Evolutionary conservation across 2,329 filamentous ascomycete species (phyloP).

Genomic region (Arthrobotrys sinensis): DNA sequence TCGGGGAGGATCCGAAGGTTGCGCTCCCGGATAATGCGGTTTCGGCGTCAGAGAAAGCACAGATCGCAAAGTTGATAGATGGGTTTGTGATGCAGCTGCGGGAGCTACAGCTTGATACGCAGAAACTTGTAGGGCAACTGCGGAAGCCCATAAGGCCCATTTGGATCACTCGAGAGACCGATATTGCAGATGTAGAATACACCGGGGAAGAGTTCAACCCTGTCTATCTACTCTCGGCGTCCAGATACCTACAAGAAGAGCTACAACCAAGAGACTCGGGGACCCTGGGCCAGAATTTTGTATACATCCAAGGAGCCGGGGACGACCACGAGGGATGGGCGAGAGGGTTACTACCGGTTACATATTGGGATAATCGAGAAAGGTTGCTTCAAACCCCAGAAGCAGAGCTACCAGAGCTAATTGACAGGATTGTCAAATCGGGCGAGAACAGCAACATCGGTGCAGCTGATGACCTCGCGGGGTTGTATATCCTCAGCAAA

Average conservation of each 20-base stretch:
- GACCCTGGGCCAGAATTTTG: constrained; percentile 78
- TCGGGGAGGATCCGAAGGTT: constrained; percentile 65
- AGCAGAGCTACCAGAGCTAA: constrained; percentile 73
- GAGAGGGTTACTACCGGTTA: constrained; percentile 77
- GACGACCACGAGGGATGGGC: constrained; percentile 98
- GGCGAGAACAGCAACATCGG: constrained; percentile 64
- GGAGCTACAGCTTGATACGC: constrained; percentile 36
- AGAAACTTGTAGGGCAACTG: constrained; percentile 23
- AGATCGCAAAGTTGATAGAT: constrained; percentile 78
- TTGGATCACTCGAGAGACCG: constrained; percentile 49
- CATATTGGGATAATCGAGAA: constrained; percentile 83
- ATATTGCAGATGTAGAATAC: constrained; percentile 24
- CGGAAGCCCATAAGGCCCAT: constrained; percentile 45
- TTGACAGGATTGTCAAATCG: constrained; percentile 68
- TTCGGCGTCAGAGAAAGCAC: constrained; percentile 81
- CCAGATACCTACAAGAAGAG: constrained; percentile 42
- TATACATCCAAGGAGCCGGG: constrained; percentile 93
- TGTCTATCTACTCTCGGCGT: constrained; percentile 53
- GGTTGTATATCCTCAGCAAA: constrained; percentile 37
- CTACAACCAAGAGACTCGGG: constrained; percentile 61
- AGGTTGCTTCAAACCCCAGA: constrained; percentile 77
- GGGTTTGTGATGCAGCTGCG: constrained; percentile 69
- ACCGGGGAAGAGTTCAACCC: constrained; percentile 29
- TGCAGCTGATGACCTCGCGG: constrained; percentile 63
- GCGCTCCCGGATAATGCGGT: constrained; percentile 81